Percentiles rank a stretch among this genome's conserved stretches.
Evolutionary conservation across 306 rosid species (phyloP).

Genomic region (Castanea sativa): DNA sequence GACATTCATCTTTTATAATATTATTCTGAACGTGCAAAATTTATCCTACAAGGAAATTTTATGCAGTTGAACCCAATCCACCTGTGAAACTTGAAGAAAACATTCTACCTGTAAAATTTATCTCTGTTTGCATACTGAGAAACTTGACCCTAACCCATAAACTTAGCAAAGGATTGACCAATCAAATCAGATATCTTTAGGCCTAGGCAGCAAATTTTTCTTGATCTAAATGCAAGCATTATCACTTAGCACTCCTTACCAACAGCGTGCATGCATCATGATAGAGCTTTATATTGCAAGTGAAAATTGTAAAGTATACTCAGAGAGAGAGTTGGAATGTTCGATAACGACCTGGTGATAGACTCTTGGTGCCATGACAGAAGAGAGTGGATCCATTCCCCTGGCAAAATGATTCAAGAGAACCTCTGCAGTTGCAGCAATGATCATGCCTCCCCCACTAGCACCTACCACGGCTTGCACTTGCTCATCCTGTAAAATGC

Average conservation of each 20-base stretch:
- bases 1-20: not conserved
- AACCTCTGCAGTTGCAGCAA: slow-evolving; percentile 65
- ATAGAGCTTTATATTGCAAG: not conserved
- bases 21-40: not conserved
- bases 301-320: not conserved
- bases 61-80: not conserved
- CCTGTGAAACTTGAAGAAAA: not conserved
- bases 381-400: slow-evolving; percentile 69
- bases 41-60: not conserved
- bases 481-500: slow-evolving; percentile 44
- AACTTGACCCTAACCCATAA: not conserved
- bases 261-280: not conserved
- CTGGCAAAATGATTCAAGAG: slow-evolving; percentile 74
- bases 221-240: not conserved
- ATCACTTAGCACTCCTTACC: not conserved
- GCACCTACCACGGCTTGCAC: slow-evolving; percentile 79
- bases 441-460: slow-evolving; percentile 69
- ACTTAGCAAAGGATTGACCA: not conserved
- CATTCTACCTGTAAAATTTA: not conserved
- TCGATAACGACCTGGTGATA: slow-evolving; percentile 63
- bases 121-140: not conserved
- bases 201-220: not conserved
- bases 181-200: not conserved
- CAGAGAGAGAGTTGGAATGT: not conserved
- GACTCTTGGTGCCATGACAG: slow-evolving; percentile 71